Conservation (phyloP, 2,329 filamentous ascomycete genomes). For the Microdochium trichocladiopsis region DNA sequence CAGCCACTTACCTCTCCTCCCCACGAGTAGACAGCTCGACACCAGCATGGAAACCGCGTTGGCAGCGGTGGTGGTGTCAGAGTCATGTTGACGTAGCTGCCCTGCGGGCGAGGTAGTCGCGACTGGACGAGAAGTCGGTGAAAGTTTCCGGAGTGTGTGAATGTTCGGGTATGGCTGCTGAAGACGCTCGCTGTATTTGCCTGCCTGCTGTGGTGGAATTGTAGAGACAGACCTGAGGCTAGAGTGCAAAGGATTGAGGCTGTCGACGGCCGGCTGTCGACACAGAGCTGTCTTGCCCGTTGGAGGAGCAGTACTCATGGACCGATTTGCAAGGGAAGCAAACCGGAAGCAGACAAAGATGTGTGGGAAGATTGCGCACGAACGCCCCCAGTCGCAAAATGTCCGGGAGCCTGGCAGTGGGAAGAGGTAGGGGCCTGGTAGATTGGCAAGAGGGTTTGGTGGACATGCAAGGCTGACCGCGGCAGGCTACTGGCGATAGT, state of each 20-base stretch:
- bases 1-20: slow-evolving; percentile 63
- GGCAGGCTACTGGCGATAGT: background rate
- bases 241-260: too few relatives aligned
- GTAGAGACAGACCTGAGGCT: too few relatives aligned
- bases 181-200: too few relatives aligned
- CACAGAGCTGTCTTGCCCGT: too few relatives aligned
- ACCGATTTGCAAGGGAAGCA: background rate
- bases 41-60: slow-evolving; percentile 83
- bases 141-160: too few relatives aligned
- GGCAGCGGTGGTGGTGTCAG: slow-evolving; percentile 57
- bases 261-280: too few relatives aligned
- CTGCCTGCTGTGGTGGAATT: too few relatives aligned
- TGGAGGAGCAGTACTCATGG: too few relatives aligned
- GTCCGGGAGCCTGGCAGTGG: background rate
- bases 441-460: background rate
- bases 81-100: slow-evolving; percentile 34
- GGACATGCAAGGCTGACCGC: background rate
- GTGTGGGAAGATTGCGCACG: background rate
- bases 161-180: too few relatives aligned
- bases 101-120: background rate
- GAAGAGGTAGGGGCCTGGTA: background rate
- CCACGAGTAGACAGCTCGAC: slow-evolving; percentile 86
- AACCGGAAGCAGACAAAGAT: background rate
- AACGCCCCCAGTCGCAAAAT: background rate
- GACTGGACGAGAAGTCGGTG: too few relatives aligned